These are phyloP conservation scores for Takashimella koratensis DNA, from an alignment of 1,284 basidiomycete species.

Conservation along the genomic window DNA sequence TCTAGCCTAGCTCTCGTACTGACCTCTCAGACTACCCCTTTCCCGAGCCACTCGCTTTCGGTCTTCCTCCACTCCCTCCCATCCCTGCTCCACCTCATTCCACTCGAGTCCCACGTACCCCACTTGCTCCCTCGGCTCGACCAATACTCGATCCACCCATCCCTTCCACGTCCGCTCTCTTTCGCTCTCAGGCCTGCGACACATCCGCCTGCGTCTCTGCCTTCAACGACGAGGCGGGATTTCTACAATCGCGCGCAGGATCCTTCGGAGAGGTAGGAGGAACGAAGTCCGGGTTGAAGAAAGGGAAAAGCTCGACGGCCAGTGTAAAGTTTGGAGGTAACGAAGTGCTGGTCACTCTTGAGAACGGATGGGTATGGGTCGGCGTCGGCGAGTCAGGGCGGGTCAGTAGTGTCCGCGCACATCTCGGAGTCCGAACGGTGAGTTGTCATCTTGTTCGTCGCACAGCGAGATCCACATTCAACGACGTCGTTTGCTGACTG, in stretches of 20 bases:
- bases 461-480: neutral
- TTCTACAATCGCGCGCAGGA: too few species aligned
- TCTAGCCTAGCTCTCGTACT: neutral
- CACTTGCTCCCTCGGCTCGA: neutral
- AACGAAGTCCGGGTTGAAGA: too few species aligned
- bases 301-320: neutral
- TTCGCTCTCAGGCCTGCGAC: neutral
- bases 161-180: neutral
- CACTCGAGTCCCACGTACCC: neutral
- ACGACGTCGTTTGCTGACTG: neutral
- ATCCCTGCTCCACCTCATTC: neutral
- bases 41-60: neutral
- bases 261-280: too few species aligned
- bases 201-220: neutral
- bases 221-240: conserved; percentile 1
- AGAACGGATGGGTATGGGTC: neutral
- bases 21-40: neutral
- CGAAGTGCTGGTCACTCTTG: neutral
- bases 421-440: neutral
- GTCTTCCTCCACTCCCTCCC: neutral
- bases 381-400: conserved; percentile 1
- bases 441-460: conserved; percentile 6
- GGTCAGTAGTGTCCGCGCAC: conserved; percentile 6
- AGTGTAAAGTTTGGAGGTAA: neutral
- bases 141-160: conserved; percentile 6